These are phyloP conservation scores for Leccinum barrowsii DNA, from an alignment of 768 basidiomycete species.

Conservation along the genomic window DNA sequence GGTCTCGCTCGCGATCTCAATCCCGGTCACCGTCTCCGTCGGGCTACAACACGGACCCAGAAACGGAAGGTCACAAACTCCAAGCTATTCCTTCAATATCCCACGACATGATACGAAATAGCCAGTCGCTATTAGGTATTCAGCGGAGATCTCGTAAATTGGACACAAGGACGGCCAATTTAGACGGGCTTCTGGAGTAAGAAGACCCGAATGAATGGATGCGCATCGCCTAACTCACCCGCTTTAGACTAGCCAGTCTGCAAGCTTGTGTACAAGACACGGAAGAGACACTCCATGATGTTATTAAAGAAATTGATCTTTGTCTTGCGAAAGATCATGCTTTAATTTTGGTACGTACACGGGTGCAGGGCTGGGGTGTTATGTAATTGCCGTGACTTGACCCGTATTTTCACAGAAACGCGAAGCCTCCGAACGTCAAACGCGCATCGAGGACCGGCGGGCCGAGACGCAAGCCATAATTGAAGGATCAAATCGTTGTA, in stretches of 20 bases:
- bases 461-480: conserved; percentile 41
- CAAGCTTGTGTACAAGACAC: conserved; percentile 53
- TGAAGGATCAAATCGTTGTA: conserved; percentile 46
- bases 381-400: conserved; percentile 27
- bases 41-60: conserved; percentile 74
- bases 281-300: conserved; percentile 44
- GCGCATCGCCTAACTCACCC: background rate
- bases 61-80: conserved; percentile 46
- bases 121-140: conserved; percentile 11
- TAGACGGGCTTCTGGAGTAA: conserved; percentile 72
- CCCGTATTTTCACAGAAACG: conserved; percentile 47
- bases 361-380: conserved; percentile 6
- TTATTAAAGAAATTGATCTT: conserved; percentile 46
- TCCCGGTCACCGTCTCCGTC: conserved; percentile 54
- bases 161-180: conserved; percentile 47
- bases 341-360: conserved; percentile 38
- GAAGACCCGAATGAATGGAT: conserved; percentile 21
- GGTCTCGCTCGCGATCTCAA: conserved; percentile 25
- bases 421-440: conserved; percentile 64
- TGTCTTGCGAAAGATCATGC: conserved; percentile 41
- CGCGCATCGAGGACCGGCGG: conserved; percentile 48
- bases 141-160: conserved; percentile 25
- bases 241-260: conserved; percentile 46
- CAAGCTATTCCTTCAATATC: conserved; percentile 14
- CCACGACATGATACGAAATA: conserved; percentile 17